These are phyloP conservation scores for Beauveria caledonica DNA, from an alignment of 2,329 filamentous ascomycete species.

Conservation along the genomic window DNA sequence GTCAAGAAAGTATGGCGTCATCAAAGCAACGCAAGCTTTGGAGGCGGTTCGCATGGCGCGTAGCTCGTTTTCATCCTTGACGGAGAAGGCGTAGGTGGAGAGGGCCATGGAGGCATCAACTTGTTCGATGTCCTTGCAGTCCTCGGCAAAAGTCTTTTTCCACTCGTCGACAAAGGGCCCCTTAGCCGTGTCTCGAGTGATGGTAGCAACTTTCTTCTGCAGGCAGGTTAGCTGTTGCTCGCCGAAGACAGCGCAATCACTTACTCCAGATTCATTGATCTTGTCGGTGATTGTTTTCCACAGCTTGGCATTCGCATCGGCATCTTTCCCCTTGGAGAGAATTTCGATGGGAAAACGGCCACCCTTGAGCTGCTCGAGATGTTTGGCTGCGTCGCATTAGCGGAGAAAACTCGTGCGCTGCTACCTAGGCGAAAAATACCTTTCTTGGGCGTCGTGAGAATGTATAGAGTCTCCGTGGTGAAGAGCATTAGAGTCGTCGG, in stretches of 20 bases:
- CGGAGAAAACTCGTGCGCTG: slow-evolving; percentile 10
- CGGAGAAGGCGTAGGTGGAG: slow-evolving; percentile 73
- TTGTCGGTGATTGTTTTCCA: slow-evolving; percentile 76
- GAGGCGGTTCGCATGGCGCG: slow-evolving; percentile 91
- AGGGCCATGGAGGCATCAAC: slow-evolving; percentile 78
- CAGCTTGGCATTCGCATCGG: slow-evolving; percentile 82
- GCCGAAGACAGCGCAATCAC: slow-evolving; percentile 26
- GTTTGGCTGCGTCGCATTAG: slow-evolving; percentile 60
- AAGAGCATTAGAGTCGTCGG: slow-evolving; percentile 91
- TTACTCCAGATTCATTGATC: slow-evolving; percentile 80
- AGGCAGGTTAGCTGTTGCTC: slow-evolving; percentile 11
- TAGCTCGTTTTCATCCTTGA: slow-evolving; percentile 93
- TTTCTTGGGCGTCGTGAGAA: slow-evolving; percentile 96
- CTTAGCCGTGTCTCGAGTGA: slow-evolving; percentile 74
- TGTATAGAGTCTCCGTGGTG: slow-evolving; percentile 78
- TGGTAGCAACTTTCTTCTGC: slow-evolving; percentile 80
- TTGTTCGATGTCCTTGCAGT: slow-evolving; percentile 79
- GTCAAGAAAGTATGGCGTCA: slow-evolving; percentile 95
- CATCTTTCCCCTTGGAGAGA: slow-evolving; percentile 83
- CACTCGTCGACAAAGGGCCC: slow-evolving; percentile 95
- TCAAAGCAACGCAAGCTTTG: slow-evolving; percentile 85
- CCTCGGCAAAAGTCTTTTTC: slow-evolving; percentile 72
- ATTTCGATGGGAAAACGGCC: slow-evolving; percentile 91
- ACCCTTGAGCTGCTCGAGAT: slow-evolving; percentile 84
- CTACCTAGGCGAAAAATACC: slow-evolving; percentile 41